phyloP scores from a whole-genome alignment of 2,329 filamentous ascomycete genomes.

The Chrysosphaeria jannelii region DNA sequence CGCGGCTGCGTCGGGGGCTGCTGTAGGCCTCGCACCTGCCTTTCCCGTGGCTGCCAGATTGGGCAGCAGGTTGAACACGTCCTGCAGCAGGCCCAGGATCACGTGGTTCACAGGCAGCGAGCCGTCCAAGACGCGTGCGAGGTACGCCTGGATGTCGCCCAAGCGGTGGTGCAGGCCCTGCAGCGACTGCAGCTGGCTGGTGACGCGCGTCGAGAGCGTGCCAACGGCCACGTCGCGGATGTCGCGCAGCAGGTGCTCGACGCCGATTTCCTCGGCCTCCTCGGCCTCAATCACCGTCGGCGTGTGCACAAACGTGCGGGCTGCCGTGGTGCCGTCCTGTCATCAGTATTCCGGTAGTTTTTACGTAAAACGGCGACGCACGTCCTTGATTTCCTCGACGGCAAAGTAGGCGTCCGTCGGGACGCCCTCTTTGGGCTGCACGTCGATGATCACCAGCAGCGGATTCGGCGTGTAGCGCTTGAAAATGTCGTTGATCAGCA shows the following conservation, averaged over 20 bases:
- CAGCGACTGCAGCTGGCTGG: constrained; percentile 86
- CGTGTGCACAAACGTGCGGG: constrained; percentile 94
- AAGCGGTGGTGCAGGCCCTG: constrained; percentile 86
- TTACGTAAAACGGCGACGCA: constrained; percentile 10
- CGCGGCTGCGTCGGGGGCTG: constrained; percentile 9
- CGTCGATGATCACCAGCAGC: constrained; percentile 88
- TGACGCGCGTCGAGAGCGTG: constrained; percentile 85
- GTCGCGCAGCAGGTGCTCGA: constrained; percentile 89
- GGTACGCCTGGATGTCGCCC: constrained; percentile 80
- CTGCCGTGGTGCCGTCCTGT: constrained; percentile 86
- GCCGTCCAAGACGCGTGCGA: constrained; percentile 82
- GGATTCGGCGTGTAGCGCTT: constrained; percentile 97
- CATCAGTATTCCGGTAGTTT: constrained; percentile 1
- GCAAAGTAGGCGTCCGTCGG: constrained; percentile 98
- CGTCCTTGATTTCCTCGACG: constrained; percentile 97
- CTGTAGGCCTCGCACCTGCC: constrained; percentile 12
- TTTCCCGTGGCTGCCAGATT: constrained; percentile 67
- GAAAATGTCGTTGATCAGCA: constrained; percentile 98
- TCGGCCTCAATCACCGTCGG: constrained; percentile 96
- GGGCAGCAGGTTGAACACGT: constrained; percentile 92
- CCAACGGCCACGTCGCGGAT: constrained; percentile 95
- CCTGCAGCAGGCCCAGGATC: constrained; percentile 92
- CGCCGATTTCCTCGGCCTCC: constrained; percentile 94
- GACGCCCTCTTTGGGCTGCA: constrained; percentile 93
- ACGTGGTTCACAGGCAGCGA: constrained; percentile 89